Percentiles rank a stretch among this genome's conserved stretches.
These are phyloP conservation scores for Trametes coccinea DNA, from an alignment of 768 basidiomycete genomes.

Conservation along the genomic window DNA sequence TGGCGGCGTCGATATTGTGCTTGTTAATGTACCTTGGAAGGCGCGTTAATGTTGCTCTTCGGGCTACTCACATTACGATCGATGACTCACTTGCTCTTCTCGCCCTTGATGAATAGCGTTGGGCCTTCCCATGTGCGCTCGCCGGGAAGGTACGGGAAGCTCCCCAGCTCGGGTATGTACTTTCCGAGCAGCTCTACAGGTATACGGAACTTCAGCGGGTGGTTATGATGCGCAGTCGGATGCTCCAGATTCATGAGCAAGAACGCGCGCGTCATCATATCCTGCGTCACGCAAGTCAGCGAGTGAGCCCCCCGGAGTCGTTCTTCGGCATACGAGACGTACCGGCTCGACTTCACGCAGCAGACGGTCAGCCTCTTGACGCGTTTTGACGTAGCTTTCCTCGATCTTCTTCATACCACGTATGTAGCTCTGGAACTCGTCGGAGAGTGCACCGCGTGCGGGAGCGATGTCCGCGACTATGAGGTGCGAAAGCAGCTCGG, in stretches of 20 bases:
- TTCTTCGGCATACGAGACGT: conserved; percentile 18
- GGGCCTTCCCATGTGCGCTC: conserved; percentile 56
- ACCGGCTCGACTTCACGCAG: conserved; percentile 66
- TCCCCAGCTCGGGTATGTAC: conserved; percentile 67
- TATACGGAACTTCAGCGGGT: conserved; percentile 64
- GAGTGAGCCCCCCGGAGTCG: too few species aligned
- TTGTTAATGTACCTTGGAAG: conserved; percentile 67
- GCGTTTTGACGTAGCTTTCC: conserved; percentile 51
- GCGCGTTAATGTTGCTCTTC: neutral
- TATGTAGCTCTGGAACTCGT: conserved; percentile 68
- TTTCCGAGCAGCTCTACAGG: conserved; percentile 67
- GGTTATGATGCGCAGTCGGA: conserved; percentile 30
- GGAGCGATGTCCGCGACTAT: conserved; percentile 87
- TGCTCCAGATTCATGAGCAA: conserved; percentile 78
- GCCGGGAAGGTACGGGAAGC: conserved; percentile 70
- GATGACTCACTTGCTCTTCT: conserved; percentile 61
- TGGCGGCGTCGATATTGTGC: conserved; percentile 60
- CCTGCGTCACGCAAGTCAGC: conserved; percentile 42
- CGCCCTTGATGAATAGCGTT: conserved; percentile 76
- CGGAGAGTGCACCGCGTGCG: conserved; percentile 51
- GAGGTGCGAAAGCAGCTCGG: conserved; percentile 50
- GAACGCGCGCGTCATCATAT: conserved; percentile 74
- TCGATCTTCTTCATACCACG: conserved; percentile 77
- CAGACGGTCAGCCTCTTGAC: conserved; percentile 69
- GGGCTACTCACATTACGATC: neutral